Conservation (phyloP, 768 basidiomycete genomes). For the Tulasnella calospora region DNA sequence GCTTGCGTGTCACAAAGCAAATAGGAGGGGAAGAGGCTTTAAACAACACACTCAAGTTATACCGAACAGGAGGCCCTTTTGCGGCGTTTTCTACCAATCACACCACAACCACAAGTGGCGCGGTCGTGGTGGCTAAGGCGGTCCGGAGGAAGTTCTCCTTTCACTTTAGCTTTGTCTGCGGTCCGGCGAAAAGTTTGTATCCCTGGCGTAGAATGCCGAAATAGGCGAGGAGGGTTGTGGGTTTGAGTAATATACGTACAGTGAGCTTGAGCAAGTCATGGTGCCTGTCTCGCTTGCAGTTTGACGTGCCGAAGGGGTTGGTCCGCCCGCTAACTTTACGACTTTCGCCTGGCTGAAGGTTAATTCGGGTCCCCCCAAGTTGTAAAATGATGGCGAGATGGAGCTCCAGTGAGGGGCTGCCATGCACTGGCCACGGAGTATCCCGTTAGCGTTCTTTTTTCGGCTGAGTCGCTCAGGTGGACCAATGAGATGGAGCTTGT, state of each 20-base stretch:
- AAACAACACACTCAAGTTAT: no score
- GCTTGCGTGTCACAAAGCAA: no score
- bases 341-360: neutral
- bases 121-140: neutral
- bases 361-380: neutral
- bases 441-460: neutral
- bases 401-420: neutral
- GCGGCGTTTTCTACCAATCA: neutral
- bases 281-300: neutral
- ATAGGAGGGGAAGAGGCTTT: neutral
- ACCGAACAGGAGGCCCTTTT: neutral
- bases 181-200: neutral
- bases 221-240: neutral
- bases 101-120: neutral
- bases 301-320: neutral
- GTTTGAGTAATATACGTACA: neutral
- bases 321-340: neutral
- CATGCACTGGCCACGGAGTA: neutral
- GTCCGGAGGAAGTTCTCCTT: neutral
- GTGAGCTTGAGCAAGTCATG: neutral
- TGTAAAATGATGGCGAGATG: neutral
- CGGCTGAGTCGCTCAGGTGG: neutral
- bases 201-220: neutral
- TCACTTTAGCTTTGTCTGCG: neutral
- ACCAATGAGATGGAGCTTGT: slow-evolving; percentile 1